These are phyloP conservation scores for Rhynchosporium secalis DNA, from an alignment of 2,329 filamentous ascomycete species.

Conservation along the genomic window DNA sequence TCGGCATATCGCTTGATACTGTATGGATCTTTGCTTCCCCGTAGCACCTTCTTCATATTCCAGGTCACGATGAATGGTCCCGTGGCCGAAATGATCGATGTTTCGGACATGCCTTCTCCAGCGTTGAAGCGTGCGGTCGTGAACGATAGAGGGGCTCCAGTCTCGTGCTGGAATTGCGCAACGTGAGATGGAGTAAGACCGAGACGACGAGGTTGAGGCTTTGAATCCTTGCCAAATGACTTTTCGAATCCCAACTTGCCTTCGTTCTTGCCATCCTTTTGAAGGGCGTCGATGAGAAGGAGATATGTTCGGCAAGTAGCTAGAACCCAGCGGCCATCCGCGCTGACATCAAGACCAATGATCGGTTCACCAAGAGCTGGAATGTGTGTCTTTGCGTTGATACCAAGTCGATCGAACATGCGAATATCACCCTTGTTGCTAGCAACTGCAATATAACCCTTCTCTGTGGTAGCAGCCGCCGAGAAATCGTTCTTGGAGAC, in stretches of 20 bases:
- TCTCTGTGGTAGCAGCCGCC: conserved; percentile 88
- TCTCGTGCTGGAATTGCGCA: conserved; percentile 97
- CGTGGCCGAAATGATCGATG: conserved; percentile 93
- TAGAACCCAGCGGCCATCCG: conserved; percentile 92
- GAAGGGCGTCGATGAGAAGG: conserved; percentile 85
- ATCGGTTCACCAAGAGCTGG: conserved; percentile 94
- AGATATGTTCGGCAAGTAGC: conserved; percentile 94
- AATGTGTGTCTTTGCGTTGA: conserved; percentile 96
- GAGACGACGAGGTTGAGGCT: conserved; percentile 89
- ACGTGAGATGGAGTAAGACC: conserved; percentile 89
- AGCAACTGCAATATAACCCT: conserved; percentile 94
- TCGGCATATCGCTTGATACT: conserved; percentile 95
- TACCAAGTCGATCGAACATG: conserved; percentile 91
- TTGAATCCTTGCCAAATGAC: conserved; percentile 85
- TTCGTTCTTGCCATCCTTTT: conserved; percentile 92
- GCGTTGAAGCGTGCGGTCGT: conserved; percentile 94
- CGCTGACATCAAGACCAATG: conserved; percentile 90
- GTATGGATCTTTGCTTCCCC: conserved; percentile 82
- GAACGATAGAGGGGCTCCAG: conserved; percentile 80
- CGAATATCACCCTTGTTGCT: conserved; percentile 98
- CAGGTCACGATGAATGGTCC: conserved; percentile 97
- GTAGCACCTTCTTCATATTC: conserved; percentile 87
- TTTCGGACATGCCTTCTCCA: conserved; percentile 76
- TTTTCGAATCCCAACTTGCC: conserved; percentile 98
- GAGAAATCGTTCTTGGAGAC: conserved; percentile 97